Evolutionary conservation across 1,284 basidiomycete genomes (phyloP), one percentile per base, ranked within the genome.

Genomic region (Papiliotrema laurentii): DNA sequence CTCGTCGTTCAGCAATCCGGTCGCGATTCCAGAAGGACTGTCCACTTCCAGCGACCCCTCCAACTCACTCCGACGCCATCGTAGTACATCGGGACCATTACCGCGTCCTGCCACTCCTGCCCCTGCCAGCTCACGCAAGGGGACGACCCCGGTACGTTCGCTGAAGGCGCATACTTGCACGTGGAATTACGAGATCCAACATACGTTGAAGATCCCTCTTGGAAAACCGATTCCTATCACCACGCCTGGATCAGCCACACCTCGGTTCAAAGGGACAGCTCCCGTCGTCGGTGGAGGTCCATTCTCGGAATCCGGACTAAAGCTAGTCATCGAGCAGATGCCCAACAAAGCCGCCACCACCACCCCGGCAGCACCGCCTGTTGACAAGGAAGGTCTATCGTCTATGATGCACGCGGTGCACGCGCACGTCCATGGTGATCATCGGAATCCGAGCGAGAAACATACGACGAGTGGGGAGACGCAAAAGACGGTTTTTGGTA

Each of bases 111-210:
- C 45, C 21, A 26, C 37, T 2, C 25, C 7, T 24, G 18, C 44
- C 30, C 37, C 27, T 25, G 49, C 33, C n/a, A 47, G 31, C 28
- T 24, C 25, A 34, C 55, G 66, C 24, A 67, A 62, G 45, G 71
- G 71, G 6, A 46, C 47, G 9, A 73, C 69, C 4, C 65, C 65
- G 1, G 45, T 53, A 14, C 30, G 45, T 16, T 38, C 54, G 5
- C 52, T 73, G 1, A 49, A 54, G 16, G 39, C 61, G 4, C 69
- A 74, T 53, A 44, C 59, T 2, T 66, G 62, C 16, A 55, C 61
- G 13, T 74, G 70, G 70, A 64, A 71, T 36, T 68, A 59, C 40
- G 58, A 63, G 16, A 40, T 73, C 13, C 52, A 65, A n/a, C 64
- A 71, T 40, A 45, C 58, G 5, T 41, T 73, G 18, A 55, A 58